Base-by-base conservation (phyloP, 352 stramenopile genomes). In the Pythium volutum region DNA sequence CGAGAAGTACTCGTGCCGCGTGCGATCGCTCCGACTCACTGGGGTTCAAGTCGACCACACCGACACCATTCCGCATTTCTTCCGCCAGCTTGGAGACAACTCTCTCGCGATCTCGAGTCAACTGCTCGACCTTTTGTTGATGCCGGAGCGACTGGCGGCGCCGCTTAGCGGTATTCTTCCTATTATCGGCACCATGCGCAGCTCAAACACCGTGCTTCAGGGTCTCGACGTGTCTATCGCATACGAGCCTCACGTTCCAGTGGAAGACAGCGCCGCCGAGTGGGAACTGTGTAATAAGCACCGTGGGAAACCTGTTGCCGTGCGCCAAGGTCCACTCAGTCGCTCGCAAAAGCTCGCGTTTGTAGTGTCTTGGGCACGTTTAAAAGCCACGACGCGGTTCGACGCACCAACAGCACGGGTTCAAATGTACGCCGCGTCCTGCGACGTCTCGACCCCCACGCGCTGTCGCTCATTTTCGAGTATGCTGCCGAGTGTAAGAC, bases 381-480 rank as follows among this genome's bases (percentile, higher is more conserved):
- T 29, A 7, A 20, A 16, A 27, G 31, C 15, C 27, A 29, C 5
- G 8, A 9, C 1, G n/a, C n/a, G n/a, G n/a, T n/a, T n/a, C n/a
- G n/a, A n/a, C n/a, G n/a, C n/a, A n/a, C n/a, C n/a, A n/a, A n/a
- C n/a, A n/a, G n/a, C n/a, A n/a, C n/a, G n/a, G n/a, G n/a, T n/a
- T n/a, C n/a, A n/a, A n/a, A n/a, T n/a, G 4, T 22, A 14, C 16
- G 11, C 16, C 27, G 4, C 7, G 48, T 22, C 16, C 41, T 42
- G 10, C 29, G 33, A n/a, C 27, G 29, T 27, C 18, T 54, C 8
- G 48, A 54, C 48, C 48, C 41, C 18, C 48, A 29, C n/a, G 48
- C 38, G 6, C 25, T 52, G 14, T 52, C 46, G 15, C 46, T 52
- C 14, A 52, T 52, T 31, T 52, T 52, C n/a, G 25, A 52, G n/a